Base-by-base conservation (phyloP, 225 moss, liverwort and hornwort species). In the Sphagnum contortum region DNA sequence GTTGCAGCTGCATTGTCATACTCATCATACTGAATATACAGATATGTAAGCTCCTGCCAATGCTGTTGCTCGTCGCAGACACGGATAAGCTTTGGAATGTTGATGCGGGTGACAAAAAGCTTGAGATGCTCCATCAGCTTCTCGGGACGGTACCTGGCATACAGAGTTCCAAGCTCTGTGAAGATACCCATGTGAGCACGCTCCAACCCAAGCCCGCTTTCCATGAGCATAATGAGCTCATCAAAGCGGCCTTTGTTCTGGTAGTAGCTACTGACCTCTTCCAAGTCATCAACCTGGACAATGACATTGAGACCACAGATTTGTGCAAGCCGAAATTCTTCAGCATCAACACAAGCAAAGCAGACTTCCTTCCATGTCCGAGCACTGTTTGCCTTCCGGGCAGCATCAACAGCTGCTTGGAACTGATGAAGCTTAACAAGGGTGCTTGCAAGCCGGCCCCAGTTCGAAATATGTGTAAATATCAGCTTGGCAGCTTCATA, bases 151-250 rank as follows among this genome's bases (percentile, higher is more conserved):
- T 91, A 91, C 44, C 80, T 89, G 8, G 89, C 87, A 69, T 91
- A 91, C 3, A 94, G 67, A 58, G 87, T 88, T 59, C 94, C 94
- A 49, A 94, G 83, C 58, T 94, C 94, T 0, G 91, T 94, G 70
- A 94, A 94, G 45, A 94, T 94, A 9, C 91, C 94, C 94, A 94
- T 94, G 60, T 94, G 94, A 5, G 91, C 94, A 57, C 94, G 91
- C 75, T 94, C 91, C 9, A 94, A 78, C 47, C 94, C 89, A 51
- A 94, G 76, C 9, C 91, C 91, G 61, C 89, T 91, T 69, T 94
- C 91, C 91, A 94, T 89, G 0, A 91, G 77, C 0, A 74, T 81
- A 50, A 94, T 94, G 6, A 94, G 91, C 69, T 94, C 94, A 70
- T 87, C 82, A 51, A 91, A 94, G 71, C 80, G 80, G 58, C 91